These are phyloP conservation scores for Backusella macrospora DNA, from an alignment of 192 early-diverging fungal species.

Conservation along the genomic window DNA sequence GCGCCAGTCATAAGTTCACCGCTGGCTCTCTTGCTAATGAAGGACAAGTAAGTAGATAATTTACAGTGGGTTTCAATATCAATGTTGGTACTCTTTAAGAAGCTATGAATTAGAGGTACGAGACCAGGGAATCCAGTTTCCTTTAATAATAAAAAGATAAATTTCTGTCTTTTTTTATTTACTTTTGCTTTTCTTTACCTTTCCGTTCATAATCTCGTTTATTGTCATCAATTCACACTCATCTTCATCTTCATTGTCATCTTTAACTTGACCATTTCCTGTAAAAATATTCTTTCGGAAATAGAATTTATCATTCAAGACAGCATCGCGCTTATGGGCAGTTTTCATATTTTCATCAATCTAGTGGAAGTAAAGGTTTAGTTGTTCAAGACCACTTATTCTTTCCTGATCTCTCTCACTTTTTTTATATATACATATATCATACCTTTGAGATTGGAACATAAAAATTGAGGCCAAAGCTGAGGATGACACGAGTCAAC, in stretches of 20 bases:
- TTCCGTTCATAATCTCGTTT: constrained; percentile 81
- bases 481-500: constrained; percentile 83
- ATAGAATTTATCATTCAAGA: constrained; percentile 80
- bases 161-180: background rate
- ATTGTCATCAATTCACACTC: constrained; percentile 74
- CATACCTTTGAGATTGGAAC: constrained; percentile 89
- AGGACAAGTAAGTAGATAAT: constrained; percentile 75
- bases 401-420: background rate
- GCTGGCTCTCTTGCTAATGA: constrained; percentile 80
- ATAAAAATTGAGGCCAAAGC: constrained; percentile 93
- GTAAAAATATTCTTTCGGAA: constrained; percentile 86
- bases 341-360: constrained; percentile 94
- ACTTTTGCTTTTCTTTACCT: constrained; percentile 12
- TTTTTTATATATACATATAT: background rate
- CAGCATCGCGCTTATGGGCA: constrained; percentile 85
- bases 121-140: constrained; percentile 77
- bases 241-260: constrained; percentile 44
- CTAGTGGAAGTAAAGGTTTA: constrained; percentile 33
- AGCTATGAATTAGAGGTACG: constrained; percentile 80
- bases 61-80: constrained; percentile 66
- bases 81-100: constrained; percentile 77
- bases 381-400: background rate
- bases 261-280: background rate
- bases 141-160: constrained; percentile 14
- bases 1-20: constrained; percentile 87